Percentiles rank a stretch among this genome's conserved stretches.
Evolutionary conservation across 495 filamentous ascomycete genomes (phyloP).

Genomic region (Copromyces sp.): DNA sequence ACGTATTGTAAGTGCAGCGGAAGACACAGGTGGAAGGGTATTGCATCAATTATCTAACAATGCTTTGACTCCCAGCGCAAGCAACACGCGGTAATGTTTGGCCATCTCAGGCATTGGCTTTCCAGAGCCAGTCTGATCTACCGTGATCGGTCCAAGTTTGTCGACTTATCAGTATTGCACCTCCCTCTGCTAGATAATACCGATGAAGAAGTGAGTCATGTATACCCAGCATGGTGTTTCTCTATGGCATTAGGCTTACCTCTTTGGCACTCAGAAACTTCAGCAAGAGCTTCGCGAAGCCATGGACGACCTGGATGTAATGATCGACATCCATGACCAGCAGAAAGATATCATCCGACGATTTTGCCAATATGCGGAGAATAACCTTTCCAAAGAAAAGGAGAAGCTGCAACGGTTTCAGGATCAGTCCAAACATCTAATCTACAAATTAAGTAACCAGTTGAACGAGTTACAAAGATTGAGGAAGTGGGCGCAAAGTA

Average conservation of each 20-base stretch:
- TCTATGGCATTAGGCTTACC: too few species aligned
- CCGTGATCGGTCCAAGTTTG: constrained; percentile 15
- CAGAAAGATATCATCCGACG: constrained; percentile 47
- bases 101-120: constrained; percentile 28
- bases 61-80: constrained; percentile 12
- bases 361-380: constrained; percentile 46
- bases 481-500: constrained; percentile 15
- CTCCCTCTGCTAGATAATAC: constrained; percentile 45
- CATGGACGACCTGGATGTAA: constrained; percentile 62
- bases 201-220: background rate
- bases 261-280: constrained; percentile 38
- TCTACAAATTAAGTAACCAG: constrained; percentile 6
- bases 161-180: constrained; percentile 25
- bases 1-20: constrained; percentile 15
- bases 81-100: constrained; percentile 23
- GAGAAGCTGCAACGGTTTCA: constrained; percentile 16
- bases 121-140: constrained; percentile 17
- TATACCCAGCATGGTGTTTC: too few species aligned
- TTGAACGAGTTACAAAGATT: constrained; percentile 21
- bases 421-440: constrained; percentile 14
- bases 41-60: background rate
- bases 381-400: constrained; percentile 5
- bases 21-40: too few species aligned
- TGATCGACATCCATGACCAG: constrained; percentile 45
- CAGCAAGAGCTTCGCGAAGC: constrained; percentile 61